These are phyloP conservation scores for Hypoxylon sp. DNA, from an alignment of 2,329 filamentous ascomycete species.

Conservation along the genomic window DNA sequence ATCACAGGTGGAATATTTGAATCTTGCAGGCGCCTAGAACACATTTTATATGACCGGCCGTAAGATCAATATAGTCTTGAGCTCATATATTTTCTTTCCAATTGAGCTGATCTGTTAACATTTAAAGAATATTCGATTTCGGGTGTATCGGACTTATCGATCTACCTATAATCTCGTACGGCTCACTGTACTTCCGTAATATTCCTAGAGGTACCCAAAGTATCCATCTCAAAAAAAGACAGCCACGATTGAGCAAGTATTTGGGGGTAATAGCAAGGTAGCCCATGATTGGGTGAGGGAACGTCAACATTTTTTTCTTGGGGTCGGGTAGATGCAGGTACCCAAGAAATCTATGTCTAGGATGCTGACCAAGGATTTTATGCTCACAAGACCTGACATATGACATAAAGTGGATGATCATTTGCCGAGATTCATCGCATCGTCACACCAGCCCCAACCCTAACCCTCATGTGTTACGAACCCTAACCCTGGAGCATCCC, in stretches of 20 bases:
- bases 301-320: neutral
- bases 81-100: neutral
- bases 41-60: neutral
- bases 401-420: too few relatives aligned
- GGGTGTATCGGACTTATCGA: neutral
- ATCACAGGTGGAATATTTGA: neutral
- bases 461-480: too few relatives aligned
- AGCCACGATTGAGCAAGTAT: neutral
- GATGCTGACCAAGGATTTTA: too few relatives aligned
- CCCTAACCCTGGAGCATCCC: too few relatives aligned
- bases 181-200: neutral
- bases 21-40: conserved; percentile 3
- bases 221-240: too few relatives aligned
- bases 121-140: neutral
- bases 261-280: neutral
- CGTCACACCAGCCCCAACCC: too few relatives aligned
- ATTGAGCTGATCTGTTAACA: neutral
- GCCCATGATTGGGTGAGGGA: neutral
- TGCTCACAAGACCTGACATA: too few relatives aligned
- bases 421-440: too few relatives aligned
- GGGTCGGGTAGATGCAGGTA: neutral
- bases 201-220: too few relatives aligned
- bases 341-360: neutral
- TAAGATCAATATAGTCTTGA: neutral
- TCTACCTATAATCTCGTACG: neutral